These are phyloP conservation scores for Russula sp. DNA, from an alignment of 768 basidiomycete genomes.

Conservation along the genomic window DNA sequence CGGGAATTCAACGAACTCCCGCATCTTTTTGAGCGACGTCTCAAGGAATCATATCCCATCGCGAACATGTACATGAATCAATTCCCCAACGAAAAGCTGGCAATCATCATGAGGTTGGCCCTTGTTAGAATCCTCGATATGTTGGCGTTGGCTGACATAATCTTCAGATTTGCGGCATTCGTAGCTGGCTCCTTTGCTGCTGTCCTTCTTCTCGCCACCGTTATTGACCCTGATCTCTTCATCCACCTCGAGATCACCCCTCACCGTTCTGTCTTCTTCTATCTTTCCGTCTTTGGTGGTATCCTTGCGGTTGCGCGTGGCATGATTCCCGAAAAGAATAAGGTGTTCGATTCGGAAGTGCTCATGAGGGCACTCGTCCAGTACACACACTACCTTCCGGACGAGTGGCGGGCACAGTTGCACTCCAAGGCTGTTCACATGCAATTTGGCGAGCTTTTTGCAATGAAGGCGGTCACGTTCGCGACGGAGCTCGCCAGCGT, in stretches of 20 bases:
- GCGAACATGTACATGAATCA: constrained; percentile 97
- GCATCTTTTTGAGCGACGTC: constrained; percentile 80
- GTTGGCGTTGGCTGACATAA: neutral
- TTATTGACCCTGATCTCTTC: constrained; percentile 90
- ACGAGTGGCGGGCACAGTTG: constrained; percentile 81
- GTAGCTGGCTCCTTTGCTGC: constrained; percentile 95
- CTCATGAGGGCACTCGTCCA: constrained; percentile 89
- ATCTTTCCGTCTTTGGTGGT: constrained; percentile 81
- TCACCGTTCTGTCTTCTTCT: constrained; percentile 91
- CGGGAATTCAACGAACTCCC: constrained; percentile 98
- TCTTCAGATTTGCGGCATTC: constrained; percentile 87
- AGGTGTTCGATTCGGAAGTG: constrained; percentile 89
- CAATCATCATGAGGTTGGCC: constrained; percentile 80
- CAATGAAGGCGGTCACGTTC: constrained; percentile 88
- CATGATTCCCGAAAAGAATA: constrained; percentile 93
- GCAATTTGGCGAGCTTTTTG: constrained; percentile 87
- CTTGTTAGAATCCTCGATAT: neutral
- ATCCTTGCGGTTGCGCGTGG: constrained; percentile 86
- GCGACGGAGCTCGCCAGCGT: constrained; percentile 86
- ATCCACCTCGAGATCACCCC: constrained; percentile 93
- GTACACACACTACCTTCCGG: constrained; percentile 95
- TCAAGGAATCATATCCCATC: constrained; percentile 83
- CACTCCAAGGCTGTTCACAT: constrained; percentile 91
- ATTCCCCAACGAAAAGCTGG: constrained; percentile 92
- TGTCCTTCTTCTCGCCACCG: constrained; percentile 86